Percentiles rank a stretch among this genome's conserved stretches.
phyloP scores from a whole-genome alignment of 768 basidiomycete species.

The Lentinula detonsa region DNA sequence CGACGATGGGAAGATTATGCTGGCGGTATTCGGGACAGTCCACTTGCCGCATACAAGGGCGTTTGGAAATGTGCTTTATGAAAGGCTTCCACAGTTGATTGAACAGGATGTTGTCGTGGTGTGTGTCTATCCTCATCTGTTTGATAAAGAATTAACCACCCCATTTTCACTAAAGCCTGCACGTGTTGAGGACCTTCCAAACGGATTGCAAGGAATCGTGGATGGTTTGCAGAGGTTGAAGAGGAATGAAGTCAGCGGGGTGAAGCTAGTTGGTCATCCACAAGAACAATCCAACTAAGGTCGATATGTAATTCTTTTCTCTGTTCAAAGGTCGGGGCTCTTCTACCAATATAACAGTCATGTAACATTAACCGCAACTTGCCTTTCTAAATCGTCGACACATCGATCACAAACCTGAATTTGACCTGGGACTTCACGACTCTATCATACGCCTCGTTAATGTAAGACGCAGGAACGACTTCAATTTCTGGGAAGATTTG shows the following conservation, averaged over 20 bases:
- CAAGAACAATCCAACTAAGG: constrained; percentile 3
- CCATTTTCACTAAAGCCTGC: constrained; percentile 12
- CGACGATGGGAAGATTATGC: constrained; percentile 13
- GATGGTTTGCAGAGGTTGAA: constrained; percentile 12
- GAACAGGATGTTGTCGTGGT: constrained; percentile 1
- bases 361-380: not conserved
- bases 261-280: constrained; percentile 16
- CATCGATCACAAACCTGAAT: constrained; percentile 4
- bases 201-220: constrained; percentile 17
- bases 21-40: constrained; percentile 10
- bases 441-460: constrained; percentile 6
- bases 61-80: constrained; percentile 3
- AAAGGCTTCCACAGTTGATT: not conserved
- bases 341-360: not conserved
- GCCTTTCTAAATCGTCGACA: not conserved
- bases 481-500: constrained; percentile 1
- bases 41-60: not conserved
- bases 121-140: not conserved
- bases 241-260: constrained; percentile 16
- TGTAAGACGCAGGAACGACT: not conserved
- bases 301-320: not conserved
- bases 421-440: constrained; percentile 2
- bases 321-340: not conserved
- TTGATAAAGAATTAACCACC: not conserved
- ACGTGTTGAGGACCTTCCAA: constrained; percentile 14